Evolutionary conservation across 768 basidiomycete species (phyloP).

Genomic region (Russula lepida): DNA sequence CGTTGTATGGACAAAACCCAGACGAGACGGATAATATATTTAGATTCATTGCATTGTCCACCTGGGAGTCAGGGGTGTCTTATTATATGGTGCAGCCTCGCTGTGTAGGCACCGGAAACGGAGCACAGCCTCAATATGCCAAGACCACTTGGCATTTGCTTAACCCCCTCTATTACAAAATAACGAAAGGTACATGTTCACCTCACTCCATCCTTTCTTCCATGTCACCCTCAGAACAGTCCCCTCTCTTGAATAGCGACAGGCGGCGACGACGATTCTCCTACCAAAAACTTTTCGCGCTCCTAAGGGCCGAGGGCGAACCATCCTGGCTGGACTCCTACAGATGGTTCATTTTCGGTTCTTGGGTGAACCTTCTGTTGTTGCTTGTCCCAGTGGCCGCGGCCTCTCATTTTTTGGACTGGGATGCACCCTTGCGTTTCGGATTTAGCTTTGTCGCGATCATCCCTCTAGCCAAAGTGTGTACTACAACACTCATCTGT

Average conservation of each 20-base stretch:
- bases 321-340: constrained; percentile 53
- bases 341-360: constrained; percentile 51
- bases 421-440: constrained; percentile 74
- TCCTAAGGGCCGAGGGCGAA: constrained; percentile 53
- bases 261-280: constrained; percentile 37
- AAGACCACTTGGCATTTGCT: neutral
- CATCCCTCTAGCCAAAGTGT: constrained; percentile 78
- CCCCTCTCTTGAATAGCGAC: constrained; percentile 22
- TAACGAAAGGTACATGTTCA: neutral
- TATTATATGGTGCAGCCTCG: too few species aligned
- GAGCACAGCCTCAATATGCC: too few species aligned
- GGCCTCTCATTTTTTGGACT: constrained; percentile 52
- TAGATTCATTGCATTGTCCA: too few species aligned
- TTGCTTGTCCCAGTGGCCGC: constrained; percentile 71
- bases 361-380: constrained; percentile 70
- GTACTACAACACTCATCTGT: constrained; percentile 8
- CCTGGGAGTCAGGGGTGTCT: too few species aligned
- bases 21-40: too few species aligned
- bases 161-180: too few species aligned
- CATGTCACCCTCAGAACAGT: constrained; percentile 16
- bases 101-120: too few species aligned
- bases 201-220: neutral
- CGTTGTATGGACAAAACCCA: too few species aligned
- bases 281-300: constrained; percentile 29
- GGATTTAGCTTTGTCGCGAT: constrained; percentile 74